Conservation (phyloP, 768 basidiomycete species). For the Russula sp. region DNA sequence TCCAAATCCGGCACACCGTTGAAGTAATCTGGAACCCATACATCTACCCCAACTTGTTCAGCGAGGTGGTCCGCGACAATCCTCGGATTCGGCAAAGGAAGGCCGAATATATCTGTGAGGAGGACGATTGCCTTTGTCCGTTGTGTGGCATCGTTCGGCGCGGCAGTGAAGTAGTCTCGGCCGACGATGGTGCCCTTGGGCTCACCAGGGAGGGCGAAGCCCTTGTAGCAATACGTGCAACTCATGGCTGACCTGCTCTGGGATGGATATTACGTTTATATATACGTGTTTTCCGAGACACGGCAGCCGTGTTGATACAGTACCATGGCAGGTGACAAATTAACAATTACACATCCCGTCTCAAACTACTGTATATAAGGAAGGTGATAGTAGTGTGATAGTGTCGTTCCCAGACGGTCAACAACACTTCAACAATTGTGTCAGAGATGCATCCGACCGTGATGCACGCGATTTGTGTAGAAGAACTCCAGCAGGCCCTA, state of each 20-base stretch:
- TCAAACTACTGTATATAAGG: no score
- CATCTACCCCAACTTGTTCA: slow-evolving; percentile 50
- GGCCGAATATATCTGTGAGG: slow-evolving; percentile 56
- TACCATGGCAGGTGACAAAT: no score
- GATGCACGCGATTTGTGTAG: no score
- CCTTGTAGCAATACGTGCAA: slow-evolving; percentile 41
- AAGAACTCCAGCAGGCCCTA: no score
- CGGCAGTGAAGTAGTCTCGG: slow-evolving; percentile 47
- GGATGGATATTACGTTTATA: not conserved
- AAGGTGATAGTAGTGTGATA: no score
- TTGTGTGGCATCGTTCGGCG: slow-evolving; percentile 24
- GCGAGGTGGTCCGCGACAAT: slow-evolving; percentile 57
- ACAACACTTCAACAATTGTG: no score
- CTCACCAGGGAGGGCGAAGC: slow-evolving; percentile 45
- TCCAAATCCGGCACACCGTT: no score
- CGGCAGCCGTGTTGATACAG: no score
- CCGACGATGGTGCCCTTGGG: slow-evolving; percentile 44
- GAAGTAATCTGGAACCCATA: slow-evolving; percentile 64
- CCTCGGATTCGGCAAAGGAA: slow-evolving; percentile 51
- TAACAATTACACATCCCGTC: no score
- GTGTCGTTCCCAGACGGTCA: no score
- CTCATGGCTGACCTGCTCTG: slow-evolving; percentile 21
- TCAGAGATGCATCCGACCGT: no score
- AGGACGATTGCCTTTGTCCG: slow-evolving; percentile 47
- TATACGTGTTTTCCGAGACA: not conserved